These are phyloP conservation scores for Rhizophora apiculata DNA, from an alignment of 345 rosid genomes.

Conservation along the genomic window DNA sequence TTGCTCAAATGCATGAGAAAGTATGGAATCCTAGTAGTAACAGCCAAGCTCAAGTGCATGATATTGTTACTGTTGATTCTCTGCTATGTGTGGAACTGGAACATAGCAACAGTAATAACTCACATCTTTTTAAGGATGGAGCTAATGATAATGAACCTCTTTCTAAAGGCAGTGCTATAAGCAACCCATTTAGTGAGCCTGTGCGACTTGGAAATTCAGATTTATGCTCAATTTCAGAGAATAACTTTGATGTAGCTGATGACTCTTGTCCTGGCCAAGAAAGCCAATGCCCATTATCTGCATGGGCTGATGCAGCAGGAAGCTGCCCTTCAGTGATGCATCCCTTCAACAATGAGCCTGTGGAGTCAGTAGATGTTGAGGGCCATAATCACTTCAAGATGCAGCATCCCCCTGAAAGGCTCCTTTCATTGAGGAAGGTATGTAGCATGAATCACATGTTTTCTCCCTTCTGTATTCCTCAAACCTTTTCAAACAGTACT, in stretches of 20 bases:
- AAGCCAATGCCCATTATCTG: constrained; percentile 23
- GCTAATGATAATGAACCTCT: constrained; percentile 27
- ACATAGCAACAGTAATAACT: constrained; percentile 12
- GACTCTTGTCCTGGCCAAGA: constrained; percentile 17
- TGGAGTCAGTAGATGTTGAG: neutral
- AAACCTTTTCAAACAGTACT: constrained; percentile 1
- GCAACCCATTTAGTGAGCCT: constrained; percentile 23
- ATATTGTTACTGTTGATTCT: constrained; percentile 8
- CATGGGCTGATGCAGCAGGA: constrained; percentile 23
- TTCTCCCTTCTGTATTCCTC: neutral
- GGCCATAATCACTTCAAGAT: constrained; percentile 21
- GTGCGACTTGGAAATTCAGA: constrained; percentile 19
- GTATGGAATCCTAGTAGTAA: constrained; percentile 18
- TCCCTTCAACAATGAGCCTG: constrained; percentile 14
- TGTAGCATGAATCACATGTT: constrained; percentile 7
- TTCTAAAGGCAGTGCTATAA: constrained; percentile 25
- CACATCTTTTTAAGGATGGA: constrained; percentile 26
- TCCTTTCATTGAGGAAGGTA: constrained; percentile 70
- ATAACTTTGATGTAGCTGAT: constrained; percentile 16
- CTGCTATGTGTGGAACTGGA: constrained; percentile 23
- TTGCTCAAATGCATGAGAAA: constrained; percentile 7
- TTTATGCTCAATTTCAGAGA: constrained; percentile 19
- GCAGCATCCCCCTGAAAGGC: constrained; percentile 48
- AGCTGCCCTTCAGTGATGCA: constrained; percentile 19
- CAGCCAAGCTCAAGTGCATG: constrained; percentile 20